Percentiles rank a stretch among this genome's conserved stretches.
Conservation (phyloP, 2,329 filamentous ascomycete species). For the Ramularia endophylla region DNA sequence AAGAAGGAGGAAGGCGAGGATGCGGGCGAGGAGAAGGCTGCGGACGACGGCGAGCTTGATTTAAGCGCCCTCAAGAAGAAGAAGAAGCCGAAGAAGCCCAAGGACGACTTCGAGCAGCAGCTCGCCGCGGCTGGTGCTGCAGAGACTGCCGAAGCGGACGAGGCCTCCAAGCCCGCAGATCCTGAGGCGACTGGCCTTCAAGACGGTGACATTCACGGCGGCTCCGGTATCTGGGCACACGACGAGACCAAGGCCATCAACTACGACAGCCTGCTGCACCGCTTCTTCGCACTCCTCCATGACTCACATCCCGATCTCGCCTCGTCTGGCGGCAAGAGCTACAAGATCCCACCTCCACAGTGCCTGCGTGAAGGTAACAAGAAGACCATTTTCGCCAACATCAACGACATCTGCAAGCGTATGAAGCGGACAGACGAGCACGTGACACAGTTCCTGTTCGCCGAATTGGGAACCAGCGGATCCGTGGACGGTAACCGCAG, state of each 20-base stretch:
- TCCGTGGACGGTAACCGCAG: slow-evolving; percentile 89
- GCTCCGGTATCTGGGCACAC: slow-evolving; percentile 87
- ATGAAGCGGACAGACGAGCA: slow-evolving; percentile 98
- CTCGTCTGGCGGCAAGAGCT: slow-evolving; percentile 69
- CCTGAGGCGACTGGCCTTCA: slow-evolving; percentile 35
- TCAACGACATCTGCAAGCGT: slow-evolving; percentile 96
- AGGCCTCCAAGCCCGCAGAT: slow-evolving; percentile 43
- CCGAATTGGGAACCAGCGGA: slow-evolving; percentile 94
- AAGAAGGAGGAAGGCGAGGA: slow-evolving; percentile 28
- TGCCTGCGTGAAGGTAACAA: slow-evolving; percentile 99
- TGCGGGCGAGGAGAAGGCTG: slow-evolving; percentile 39
- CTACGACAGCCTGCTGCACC: slow-evolving; percentile 78
- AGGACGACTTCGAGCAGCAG: slow-evolving; percentile 62
- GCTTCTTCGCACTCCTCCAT: slow-evolving; percentile 92
- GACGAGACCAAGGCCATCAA: slow-evolving; percentile 69
- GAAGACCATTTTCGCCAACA: slow-evolving; percentile 99
- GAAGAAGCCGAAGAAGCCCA: slow-evolving; percentile 61
- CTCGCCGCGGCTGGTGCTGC: slow-evolving; percentile 56
- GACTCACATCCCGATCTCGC: slow-evolving; percentile 96
- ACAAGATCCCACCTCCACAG: slow-evolving; percentile 98
- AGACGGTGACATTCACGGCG: slow-evolving; percentile 73
- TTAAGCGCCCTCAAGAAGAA: slow-evolving; percentile 76
- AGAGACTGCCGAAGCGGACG: slow-evolving; percentile 47
- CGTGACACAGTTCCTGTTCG: slow-evolving; percentile 90
- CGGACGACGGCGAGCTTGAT: slow-evolving; percentile 59